Evolutionary conservation across 768 basidiomycete species (phyloP), one percentile per base, ranked within the genome.

Genomic region (Lactarius pseudohatsudake): DNA sequence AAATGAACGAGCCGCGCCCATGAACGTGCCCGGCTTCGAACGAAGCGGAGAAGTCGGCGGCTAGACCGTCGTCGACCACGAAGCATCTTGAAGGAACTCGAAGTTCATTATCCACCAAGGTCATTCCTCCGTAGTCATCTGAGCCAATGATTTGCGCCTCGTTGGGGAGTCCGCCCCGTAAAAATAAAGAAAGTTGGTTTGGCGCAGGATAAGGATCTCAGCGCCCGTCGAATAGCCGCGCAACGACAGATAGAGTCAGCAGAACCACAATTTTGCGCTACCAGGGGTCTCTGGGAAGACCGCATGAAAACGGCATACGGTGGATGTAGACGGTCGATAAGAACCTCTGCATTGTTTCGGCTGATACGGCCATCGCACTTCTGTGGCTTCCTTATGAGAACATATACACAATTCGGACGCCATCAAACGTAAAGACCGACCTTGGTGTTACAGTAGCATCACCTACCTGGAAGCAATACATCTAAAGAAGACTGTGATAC

Each of bases 261-360:
- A 28, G 55, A 56, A 56, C 9, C 28, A 32, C 20, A 28, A 20
- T 9, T 20, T 34, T 64, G 56, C 62, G 36, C 43, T 64, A 22
- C 28, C 62, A 22, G 62, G 62, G 62, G 62, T 64, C 62, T 47
- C 34, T 57, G 22, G 30, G 43, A 57, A 45, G 18, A 22, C 28
- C 3, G 54, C 15, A 30, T 30, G 28, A 20, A 28, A 20, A 20
- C 55, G 18, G 28, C 30, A 34, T 34, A 26, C 18, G 13, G 26
- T 32, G 30, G n/a, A 22, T 38, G 34, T 38, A n/a, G 10, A n/a
- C 30, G 9, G 30, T 55, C 28, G 22, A 28, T 55, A 15, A 28
- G 22, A 20, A 16, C 50, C 50, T n/a, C 16, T 30, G 54, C 6
- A 30, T n/a, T 20, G 15, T 28, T 8, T 20, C 26, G 28, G 22